phyloP scores from a whole-genome alignment of 352 stramenopile genomes.

The Globisporangium cederbergense region DNA sequence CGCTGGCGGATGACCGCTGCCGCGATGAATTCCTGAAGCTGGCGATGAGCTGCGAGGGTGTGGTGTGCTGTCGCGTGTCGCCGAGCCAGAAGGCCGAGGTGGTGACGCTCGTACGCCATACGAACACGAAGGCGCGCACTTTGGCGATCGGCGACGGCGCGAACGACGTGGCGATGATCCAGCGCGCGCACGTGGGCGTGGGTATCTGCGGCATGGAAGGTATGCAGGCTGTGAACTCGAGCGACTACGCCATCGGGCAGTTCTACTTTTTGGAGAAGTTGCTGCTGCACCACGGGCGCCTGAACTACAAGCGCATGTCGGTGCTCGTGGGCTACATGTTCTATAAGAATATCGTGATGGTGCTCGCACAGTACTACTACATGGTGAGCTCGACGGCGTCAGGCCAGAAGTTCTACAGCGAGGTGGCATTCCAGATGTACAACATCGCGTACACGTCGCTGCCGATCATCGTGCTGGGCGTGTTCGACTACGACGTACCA shows the following conservation, averaged over 20 bases:
- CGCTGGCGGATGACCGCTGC: slow-evolving; percentile 48
- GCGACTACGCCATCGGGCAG: slow-evolving; percentile 92
- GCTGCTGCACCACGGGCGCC: slow-evolving; percentile 95
- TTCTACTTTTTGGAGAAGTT: slow-evolving; percentile 95
- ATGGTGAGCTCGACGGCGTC: slow-evolving; percentile 91
- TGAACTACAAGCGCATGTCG: slow-evolving; percentile 96
- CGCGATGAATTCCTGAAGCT: slow-evolving; percentile 64
- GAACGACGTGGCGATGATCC: slow-evolving; percentile 99
- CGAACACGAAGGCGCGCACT: slow-evolving; percentile 59
- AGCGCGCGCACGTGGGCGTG: slow-evolving; percentile 96
- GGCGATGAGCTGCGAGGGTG: slow-evolving; percentile 63
- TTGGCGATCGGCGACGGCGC: slow-evolving; percentile 97
- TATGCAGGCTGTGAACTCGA: slow-evolving; percentile 95
- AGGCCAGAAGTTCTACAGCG: slow-evolving; percentile 82
- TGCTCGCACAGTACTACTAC: slow-evolving; percentile 88
- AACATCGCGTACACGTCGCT: slow-evolving; percentile 94
- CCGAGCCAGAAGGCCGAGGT: slow-evolving; percentile 82
- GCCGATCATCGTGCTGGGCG: slow-evolving; percentile 85
- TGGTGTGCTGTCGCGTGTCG: slow-evolving; percentile 82
- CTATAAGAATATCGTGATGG: slow-evolving; percentile 98
- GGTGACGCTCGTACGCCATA: slow-evolving; percentile 55
- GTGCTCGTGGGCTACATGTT: slow-evolving; percentile 96
- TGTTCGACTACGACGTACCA: slow-evolving; percentile 82
- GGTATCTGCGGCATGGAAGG: slow-evolving; percentile 98
- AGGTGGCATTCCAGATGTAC: slow-evolving; percentile 83